These are phyloP conservation scores for Oryza officinalis DNA, from an alignment of 176 grass and related monocot species.

Conservation along the genomic window DNA sequence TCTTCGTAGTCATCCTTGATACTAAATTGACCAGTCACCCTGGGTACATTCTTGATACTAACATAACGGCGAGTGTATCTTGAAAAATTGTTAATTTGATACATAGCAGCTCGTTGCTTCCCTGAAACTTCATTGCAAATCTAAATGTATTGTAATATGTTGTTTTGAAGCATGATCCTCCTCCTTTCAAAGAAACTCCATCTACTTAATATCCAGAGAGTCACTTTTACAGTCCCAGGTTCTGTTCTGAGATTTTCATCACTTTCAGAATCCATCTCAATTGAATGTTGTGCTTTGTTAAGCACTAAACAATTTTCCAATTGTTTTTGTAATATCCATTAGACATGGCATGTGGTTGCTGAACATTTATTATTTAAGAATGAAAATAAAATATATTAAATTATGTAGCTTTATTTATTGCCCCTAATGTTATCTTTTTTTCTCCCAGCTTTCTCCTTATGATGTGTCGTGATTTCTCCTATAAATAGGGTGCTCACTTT, in stretches of 20 bases:
- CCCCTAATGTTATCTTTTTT: neutral
- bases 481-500: neutral
- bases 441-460: neutral
- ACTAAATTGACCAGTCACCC: too few species aligned
- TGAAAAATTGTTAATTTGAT: neutral
- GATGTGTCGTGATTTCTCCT: neutral
- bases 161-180: neutral
- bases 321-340: neutral
- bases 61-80: neutral
- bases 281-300: neutral
- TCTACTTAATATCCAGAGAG: neutral
- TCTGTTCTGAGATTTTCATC: neutral
- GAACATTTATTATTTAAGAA: neutral
- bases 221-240: neutral
- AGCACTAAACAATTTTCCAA: neutral
- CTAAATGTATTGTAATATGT: neutral
- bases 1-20: neutral
- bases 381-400: neutral
- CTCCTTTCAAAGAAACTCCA: neutral
- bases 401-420: neutral
- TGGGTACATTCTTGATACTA: too few species aligned
- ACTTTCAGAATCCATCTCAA: neutral
- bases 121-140: neutral
- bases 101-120: neutral
- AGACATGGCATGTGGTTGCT: neutral